These are phyloP conservation scores for Primulina eburnea DNA, from an alignment of 257 asterid genomes.

Conservation along the genomic window DNA sequence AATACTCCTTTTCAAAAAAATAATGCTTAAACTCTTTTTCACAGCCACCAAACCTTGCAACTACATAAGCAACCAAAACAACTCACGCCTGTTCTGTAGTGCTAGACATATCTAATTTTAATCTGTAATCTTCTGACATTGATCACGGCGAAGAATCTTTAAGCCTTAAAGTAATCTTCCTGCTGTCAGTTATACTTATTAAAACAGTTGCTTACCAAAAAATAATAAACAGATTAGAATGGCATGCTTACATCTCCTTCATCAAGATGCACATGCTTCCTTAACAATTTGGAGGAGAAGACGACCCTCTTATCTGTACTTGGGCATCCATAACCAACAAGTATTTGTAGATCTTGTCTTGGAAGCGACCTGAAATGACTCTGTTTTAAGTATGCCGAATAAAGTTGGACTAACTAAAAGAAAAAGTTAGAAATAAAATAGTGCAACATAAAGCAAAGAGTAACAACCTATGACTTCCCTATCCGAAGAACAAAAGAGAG, in stretches of 20 bases:
- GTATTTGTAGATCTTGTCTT: constrained; percentile 82
- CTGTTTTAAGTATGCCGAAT: constrained; percentile 22
- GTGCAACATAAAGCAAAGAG: constrained; percentile 22
- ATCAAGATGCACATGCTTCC: constrained; percentile 80
- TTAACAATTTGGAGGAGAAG: constrained; percentile 70
- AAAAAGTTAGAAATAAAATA: neutral
- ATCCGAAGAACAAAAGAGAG: neutral
- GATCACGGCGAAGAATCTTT: neutral
- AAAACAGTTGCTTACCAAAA: neutral
- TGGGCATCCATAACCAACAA: constrained; percentile 97
- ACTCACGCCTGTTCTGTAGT: neutral
- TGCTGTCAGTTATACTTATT: neutral
- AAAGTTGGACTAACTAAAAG: neutral
- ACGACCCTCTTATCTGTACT: constrained; percentile 72
- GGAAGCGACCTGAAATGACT: constrained; percentile 78
- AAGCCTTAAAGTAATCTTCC: neutral
- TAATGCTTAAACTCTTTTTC: constrained; percentile 1
- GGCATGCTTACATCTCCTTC: constrained; percentile 93
- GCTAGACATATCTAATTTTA: constrained; percentile 4
- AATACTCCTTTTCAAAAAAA: neutral
- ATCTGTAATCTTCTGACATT: neutral
- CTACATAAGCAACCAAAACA: constrained; percentile 2
- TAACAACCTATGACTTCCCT: neutral
- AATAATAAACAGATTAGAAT: constrained; percentile 16
- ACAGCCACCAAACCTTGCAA: constrained; percentile 7